phyloP scores from a whole-genome alignment of 768 basidiomycete genomes.

The Gautieria morchelliformis region DNA sequence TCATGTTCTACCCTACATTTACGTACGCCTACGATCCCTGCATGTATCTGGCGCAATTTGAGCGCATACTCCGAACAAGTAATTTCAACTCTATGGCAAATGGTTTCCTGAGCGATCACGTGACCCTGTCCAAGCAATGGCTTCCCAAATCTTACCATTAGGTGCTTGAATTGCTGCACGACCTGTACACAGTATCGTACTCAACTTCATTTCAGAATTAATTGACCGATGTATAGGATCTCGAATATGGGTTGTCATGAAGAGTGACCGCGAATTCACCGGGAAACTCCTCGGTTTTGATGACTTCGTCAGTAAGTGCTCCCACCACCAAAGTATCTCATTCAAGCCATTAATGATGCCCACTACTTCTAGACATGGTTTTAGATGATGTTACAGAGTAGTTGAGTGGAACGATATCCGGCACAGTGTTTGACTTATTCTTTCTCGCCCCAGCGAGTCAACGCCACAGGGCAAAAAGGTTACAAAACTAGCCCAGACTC shows the following conservation, averaged over 20 bases:
- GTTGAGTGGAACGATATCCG: conserved; percentile 37
- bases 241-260: conserved; percentile 97
- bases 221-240: conserved; percentile 98
- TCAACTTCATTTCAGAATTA: conserved; percentile 46
- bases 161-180: conserved; percentile 28
- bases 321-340: not conserved
- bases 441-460: conserved; percentile 48
- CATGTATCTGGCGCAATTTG: too few species aligned
- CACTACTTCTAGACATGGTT: conserved; percentile 64
- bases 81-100: too few species aligned
- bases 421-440: not conserved
- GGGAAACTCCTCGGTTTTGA: conserved; percentile 94
- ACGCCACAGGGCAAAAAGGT: conserved; percentile 76
- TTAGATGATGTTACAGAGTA: conserved; percentile 95
- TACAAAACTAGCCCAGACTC: conserved; percentile 77
- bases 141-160: conserved; percentile 89
- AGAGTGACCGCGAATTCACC: conserved; percentile 92
- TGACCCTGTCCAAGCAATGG: conserved; percentile 38
- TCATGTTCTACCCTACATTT: not conserved
- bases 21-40: not conserved
- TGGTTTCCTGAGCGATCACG: not conserved
- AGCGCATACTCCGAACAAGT: too few species aligned
- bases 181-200: not conserved
- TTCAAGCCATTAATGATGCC: not conserved
- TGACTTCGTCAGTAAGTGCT: conserved; percentile 94